Conservation (phyloP, 345 rosid genomes). For the Adansonia digitata region DNA sequence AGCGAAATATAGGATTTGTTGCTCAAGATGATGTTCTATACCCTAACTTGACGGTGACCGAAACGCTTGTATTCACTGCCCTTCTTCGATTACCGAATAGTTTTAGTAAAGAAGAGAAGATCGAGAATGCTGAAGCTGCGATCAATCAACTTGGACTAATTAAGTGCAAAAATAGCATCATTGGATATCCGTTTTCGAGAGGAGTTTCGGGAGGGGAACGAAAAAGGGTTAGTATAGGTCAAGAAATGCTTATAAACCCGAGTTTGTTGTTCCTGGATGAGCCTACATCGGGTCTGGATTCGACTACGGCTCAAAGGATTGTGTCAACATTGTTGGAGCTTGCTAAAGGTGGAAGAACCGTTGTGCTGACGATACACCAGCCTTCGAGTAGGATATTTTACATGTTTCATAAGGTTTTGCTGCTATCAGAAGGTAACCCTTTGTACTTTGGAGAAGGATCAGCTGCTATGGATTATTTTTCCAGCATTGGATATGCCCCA, state of each 20-base stretch:
- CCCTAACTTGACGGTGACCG: slow-evolving; percentile 50
- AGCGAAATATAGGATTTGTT: slow-evolving; percentile 47
- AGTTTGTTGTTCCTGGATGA: slow-evolving; percentile 51
- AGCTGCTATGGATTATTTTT: slow-evolving; percentile 44
- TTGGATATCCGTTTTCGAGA: slow-evolving; percentile 33
- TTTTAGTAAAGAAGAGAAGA: slow-evolving; percentile 31
- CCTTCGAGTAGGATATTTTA: slow-evolving; percentile 55
- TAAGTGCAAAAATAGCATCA: slow-evolving; percentile 37
- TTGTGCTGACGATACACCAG: slow-evolving; percentile 55
- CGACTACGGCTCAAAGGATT: slow-evolving; percentile 54
- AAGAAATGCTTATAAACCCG: slow-evolving; percentile 54
- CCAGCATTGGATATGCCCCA: slow-evolving; percentile 35
- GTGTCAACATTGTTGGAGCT: slow-evolving; percentile 39
- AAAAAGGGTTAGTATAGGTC: slow-evolving; percentile 53
- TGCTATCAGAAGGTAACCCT: slow-evolving; percentile 46
- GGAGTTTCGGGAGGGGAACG: slow-evolving; percentile 61
- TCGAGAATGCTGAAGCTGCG: slow-evolving; percentile 40
- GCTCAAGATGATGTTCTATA: slow-evolving; percentile 44
- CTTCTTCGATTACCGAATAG: slow-evolving; percentile 40
- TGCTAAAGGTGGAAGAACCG: slow-evolving; percentile 40
- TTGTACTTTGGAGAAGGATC: slow-evolving; percentile 44
- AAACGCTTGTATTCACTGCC: slow-evolving; percentile 53
- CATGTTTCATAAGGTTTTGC: slow-evolving; percentile 53
- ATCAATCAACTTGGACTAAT: slow-evolving; percentile 36
- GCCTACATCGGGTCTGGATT: slow-evolving; percentile 57